Evolutionary conservation across 768 basidiomycete species (phyloP).

Genomic region (Kwoniella sp.): DNA sequence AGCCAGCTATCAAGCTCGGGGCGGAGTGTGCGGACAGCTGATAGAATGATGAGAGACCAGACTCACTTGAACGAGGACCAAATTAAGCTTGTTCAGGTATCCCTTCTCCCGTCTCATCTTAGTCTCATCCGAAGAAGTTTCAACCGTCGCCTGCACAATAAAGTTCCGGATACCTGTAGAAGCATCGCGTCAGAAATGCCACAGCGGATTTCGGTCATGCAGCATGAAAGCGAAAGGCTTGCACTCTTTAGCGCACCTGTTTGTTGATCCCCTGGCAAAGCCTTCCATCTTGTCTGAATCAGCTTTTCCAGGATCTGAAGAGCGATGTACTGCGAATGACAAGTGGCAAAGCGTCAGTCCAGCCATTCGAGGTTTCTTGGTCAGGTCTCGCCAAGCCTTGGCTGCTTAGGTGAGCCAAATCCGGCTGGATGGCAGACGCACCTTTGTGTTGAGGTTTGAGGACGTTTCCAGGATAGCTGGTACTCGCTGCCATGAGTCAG

Average conservation of each 20-base stretch:
- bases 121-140: constrained; percentile 86
- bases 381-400: too few species aligned
- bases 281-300: constrained; percentile 92
- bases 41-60: constrained; percentile 13
- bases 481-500: constrained; percentile 95
- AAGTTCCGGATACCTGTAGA: constrained; percentile 86
- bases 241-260: constrained; percentile 71
- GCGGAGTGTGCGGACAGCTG: background rate
- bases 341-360: background rate
- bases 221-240: constrained; percentile 39
- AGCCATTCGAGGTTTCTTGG: too few species aligned
- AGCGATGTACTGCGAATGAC: constrained; percentile 75
- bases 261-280: constrained; percentile 87
- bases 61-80: constrained; percentile 87
- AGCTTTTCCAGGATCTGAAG: constrained; percentile 95
- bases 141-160: constrained; percentile 87
- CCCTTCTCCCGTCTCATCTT: constrained; percentile 84
- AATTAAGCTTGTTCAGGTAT: constrained; percentile 86
- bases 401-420: too few species aligned
- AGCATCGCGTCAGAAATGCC: background rate
- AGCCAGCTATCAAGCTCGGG: constrained; percentile 5
- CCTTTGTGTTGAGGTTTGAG: constrained; percentile 75
- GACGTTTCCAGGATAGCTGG: constrained; percentile 88
- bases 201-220: background rate
- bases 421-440: constrained; percentile 37